phyloP scores from a whole-genome alignment of 345 rosid genomes.

The Pistacia vera region DNA sequence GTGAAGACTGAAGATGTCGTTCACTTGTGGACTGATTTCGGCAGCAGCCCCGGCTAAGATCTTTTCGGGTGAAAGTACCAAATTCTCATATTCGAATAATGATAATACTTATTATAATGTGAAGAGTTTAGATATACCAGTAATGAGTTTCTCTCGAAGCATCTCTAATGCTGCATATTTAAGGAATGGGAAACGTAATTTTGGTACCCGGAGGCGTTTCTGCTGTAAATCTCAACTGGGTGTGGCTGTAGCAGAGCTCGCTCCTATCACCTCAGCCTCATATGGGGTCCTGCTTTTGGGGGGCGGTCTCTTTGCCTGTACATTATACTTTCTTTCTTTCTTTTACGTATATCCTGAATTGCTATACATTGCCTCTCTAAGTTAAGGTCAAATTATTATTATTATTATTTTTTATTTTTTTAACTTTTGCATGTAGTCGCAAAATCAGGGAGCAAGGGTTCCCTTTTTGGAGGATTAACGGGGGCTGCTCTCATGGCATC shows the following conservation, averaged over 20 bases:
- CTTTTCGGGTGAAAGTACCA: background rate
- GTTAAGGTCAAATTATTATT: background rate
- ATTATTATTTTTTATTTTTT: background rate
- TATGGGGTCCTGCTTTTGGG: conserved; percentile 70
- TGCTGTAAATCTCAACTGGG: conserved; percentile 56
- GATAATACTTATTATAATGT: background rate
- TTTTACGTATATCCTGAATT: conserved; percentile 3
- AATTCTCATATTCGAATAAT: background rate
- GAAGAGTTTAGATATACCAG: background rate
- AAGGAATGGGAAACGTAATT: conserved; percentile 20
- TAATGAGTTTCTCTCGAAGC: conserved; percentile 4
- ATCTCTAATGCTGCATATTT: conserved; percentile 2
- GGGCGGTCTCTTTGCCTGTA: conserved; percentile 88
- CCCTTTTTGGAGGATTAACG: conserved; percentile 75
- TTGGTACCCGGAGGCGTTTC: conserved; percentile 20
- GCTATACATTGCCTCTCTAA: background rate
- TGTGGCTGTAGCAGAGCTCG: conserved; percentile 58
- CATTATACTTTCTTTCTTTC: background rate
- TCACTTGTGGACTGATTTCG: background rate
- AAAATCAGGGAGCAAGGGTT: conserved; percentile 78
- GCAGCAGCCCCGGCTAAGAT: background rate
- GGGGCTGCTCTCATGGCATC: conserved; percentile 76
- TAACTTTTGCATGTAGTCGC: conserved; percentile 37
- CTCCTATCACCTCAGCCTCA: conserved; percentile 62
- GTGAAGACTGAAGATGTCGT: background rate